These are phyloP conservation scores for Dendryphion nanum DNA, from an alignment of 2,329 filamentous ascomycete species.

Conservation along the genomic window DNA sequence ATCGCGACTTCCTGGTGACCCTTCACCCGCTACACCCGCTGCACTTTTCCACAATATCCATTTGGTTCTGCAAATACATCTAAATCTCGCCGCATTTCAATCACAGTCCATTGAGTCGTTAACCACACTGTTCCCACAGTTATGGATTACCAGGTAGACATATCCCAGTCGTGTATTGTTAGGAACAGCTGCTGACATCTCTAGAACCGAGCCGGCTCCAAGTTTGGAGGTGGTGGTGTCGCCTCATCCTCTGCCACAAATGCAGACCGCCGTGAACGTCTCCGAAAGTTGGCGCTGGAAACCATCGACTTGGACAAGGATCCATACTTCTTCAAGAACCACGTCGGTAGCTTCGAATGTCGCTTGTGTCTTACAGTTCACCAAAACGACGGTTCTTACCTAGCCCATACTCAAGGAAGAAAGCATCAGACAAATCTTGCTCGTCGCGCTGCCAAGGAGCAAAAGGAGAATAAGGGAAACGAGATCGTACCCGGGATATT, in stretches of 20 bases:
- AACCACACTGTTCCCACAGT: not conserved
- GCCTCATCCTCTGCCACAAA: conserved; percentile 92
- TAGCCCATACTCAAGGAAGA: conserved; percentile 95
- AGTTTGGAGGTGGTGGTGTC: conserved; percentile 96
- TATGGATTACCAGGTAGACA: conserved; percentile 54
- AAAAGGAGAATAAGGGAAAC: conserved; percentile 76
- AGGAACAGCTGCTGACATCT: conserved; percentile 12
- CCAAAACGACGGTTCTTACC: conserved; percentile 98
- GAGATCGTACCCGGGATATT: conserved; percentile 75
- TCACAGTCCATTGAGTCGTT: not conserved
- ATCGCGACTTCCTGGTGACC: too few relatives aligned
- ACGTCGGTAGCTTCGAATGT: conserved; percentile 97
- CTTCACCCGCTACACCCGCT: not conserved
- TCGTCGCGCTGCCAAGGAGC: conserved; percentile 89
- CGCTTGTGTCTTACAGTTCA: conserved; percentile 95
- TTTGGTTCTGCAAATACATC: conserved; percentile 1
- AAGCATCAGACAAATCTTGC: conserved; percentile 99
- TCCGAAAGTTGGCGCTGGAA: conserved; percentile 96
- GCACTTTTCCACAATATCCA: not conserved
- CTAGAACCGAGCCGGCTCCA: conserved; percentile 91
- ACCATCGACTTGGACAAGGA: conserved; percentile 99
- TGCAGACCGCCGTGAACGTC: conserved; percentile 92
- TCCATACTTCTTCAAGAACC: conserved; percentile 99
- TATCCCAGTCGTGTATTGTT: not conserved
- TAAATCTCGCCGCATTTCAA: not conserved